These are phyloP conservation scores for Erysimum pusillum DNA, from an alignment of 441 rosid genomes.

Conservation along the genomic window DNA sequence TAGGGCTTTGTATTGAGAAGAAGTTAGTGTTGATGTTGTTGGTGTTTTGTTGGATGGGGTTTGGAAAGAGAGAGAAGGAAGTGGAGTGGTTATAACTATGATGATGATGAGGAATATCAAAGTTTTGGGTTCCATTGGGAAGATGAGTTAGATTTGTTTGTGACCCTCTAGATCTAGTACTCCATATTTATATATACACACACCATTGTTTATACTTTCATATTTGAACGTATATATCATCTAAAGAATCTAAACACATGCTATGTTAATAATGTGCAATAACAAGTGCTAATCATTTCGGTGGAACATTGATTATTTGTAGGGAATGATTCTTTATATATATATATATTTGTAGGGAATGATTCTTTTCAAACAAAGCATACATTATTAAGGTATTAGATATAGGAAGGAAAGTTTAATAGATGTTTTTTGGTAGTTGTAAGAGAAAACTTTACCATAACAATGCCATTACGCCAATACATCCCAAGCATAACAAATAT, in stretches of 20 bases:
- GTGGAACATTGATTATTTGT: constrained; percentile 39
- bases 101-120: constrained; percentile 16
- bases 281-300: constrained; percentile 40
- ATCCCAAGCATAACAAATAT: neutral
- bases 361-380: constrained; percentile 18
- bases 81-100: constrained; percentile 18
- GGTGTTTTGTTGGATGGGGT: constrained; percentile 17
- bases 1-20: constrained; percentile 32
- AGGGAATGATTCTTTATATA: constrained; percentile 34
- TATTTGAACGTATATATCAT: constrained; percentile 30
- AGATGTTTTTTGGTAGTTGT: neutral
- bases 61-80: constrained; percentile 23
- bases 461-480: neutral
- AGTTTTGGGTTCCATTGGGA: constrained; percentile 37
- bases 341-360: too few relatives aligned
- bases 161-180: constrained; percentile 38
- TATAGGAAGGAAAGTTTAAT: neutral
- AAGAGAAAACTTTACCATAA: neutral
- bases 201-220: constrained; percentile 23
- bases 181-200: constrained; percentile 8
- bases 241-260: constrained; percentile 48
- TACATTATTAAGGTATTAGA: neutral
- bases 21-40: constrained; percentile 18
- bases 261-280: constrained; percentile 36
- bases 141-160: constrained; percentile 36